Percentiles rank a stretch among this genome's conserved stretches.
These are phyloP conservation scores for Fusarium staphyleae DNA, from an alignment of 2,329 filamentous ascomycete genomes.

Conservation along the genomic window DNA sequence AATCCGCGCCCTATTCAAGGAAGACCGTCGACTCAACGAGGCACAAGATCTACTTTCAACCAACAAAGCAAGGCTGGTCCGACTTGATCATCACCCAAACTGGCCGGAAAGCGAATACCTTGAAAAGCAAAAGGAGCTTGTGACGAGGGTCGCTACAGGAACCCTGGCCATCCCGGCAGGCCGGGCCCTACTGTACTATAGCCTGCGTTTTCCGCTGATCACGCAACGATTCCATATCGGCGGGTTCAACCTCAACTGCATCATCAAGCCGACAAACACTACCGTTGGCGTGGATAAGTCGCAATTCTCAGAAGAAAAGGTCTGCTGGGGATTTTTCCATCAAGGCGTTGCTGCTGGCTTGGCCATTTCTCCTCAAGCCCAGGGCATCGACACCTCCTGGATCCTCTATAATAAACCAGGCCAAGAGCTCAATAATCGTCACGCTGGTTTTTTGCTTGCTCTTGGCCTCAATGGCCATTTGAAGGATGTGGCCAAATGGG, in stretches of 20 bases:
- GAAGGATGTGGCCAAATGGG: slow-evolving; percentile 95
- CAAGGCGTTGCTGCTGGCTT: slow-evolving; percentile 92
- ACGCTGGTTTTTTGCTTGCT: slow-evolving; percentile 91
- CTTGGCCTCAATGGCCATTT: slow-evolving; percentile 93
- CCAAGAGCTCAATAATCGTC: slow-evolving; percentile 89
- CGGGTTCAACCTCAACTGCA: slow-evolving; percentile 89
- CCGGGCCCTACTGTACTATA: slow-evolving; percentile 86
- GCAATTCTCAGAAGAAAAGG: slow-evolving; percentile 91
- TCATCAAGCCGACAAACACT: slow-evolving; percentile 90
- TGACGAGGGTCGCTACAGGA: slow-evolving; percentile 83
- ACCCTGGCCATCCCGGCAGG: slow-evolving; percentile 90
- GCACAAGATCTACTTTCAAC: slow-evolving; percentile 87
- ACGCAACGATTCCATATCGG: slow-evolving; percentile 91
- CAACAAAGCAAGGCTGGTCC: slow-evolving; percentile 78
- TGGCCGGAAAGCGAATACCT: slow-evolving; percentile 88
- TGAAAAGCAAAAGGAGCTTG: slow-evolving; percentile 90
- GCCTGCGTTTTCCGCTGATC: slow-evolving; percentile 83
- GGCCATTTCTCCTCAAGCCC: slow-evolving; percentile 86
- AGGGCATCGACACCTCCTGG: slow-evolving; percentile 98
- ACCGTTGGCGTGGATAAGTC: slow-evolving; percentile 92
- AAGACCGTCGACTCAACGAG: slow-evolving; percentile 89
- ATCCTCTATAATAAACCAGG: slow-evolving; percentile 95
- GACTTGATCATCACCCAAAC: slow-evolving; percentile 74
- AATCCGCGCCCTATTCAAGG: slow-evolving; percentile 86
- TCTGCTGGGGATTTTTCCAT: slow-evolving; percentile 98